phyloP scores from a whole-genome alignment of 2,329 filamentous ascomycete genomes.

The Ilyonectria sp. region DNA sequence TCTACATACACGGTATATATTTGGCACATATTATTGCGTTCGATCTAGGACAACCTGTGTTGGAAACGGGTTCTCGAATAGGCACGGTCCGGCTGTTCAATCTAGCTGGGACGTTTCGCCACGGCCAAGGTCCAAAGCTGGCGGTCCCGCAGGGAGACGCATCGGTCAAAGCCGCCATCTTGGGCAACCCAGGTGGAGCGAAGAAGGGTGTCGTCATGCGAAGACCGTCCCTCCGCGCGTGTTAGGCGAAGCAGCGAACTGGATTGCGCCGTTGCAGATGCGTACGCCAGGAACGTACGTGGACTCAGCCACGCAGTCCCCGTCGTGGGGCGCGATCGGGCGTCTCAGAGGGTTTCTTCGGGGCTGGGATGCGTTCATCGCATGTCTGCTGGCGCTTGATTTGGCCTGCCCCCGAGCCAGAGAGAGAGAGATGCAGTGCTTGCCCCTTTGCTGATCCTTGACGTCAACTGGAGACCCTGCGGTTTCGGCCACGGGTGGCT shows the following conservation, averaged over 20 bases:
- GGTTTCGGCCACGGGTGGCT: neutral
- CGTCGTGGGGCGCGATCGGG: neutral
- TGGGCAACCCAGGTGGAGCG: neutral
- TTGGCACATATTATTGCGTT: neutral
- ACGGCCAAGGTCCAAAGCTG: neutral
- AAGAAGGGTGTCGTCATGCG: slow-evolving; percentile 2
- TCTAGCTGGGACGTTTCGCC: slow-evolving; percentile 11
- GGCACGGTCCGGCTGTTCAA: neutral
- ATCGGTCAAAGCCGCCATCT: neutral
- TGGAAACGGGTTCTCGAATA: neutral
- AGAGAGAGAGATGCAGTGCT: neutral
- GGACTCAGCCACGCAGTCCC: slow-evolving; percentile 7
- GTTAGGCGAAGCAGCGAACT: neutral
- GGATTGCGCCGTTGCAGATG: neutral
- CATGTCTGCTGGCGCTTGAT: neutral
- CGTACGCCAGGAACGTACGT: slow-evolving; percentile 4
- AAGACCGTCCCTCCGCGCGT: neutral
- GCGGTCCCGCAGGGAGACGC: neutral
- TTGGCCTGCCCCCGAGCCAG: neutral
- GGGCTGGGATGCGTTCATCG: neutral
- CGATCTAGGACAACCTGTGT: neutral
- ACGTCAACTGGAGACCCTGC: slow-evolving; percentile 1
- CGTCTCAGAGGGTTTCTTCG: neutral
- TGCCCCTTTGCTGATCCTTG: slow-evolving; percentile 4
- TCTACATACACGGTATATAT: neutral